phyloP scores from a whole-genome alignment of 202 grass and related monocot species.

The Dendrocalamus latiflorus region DNA sequence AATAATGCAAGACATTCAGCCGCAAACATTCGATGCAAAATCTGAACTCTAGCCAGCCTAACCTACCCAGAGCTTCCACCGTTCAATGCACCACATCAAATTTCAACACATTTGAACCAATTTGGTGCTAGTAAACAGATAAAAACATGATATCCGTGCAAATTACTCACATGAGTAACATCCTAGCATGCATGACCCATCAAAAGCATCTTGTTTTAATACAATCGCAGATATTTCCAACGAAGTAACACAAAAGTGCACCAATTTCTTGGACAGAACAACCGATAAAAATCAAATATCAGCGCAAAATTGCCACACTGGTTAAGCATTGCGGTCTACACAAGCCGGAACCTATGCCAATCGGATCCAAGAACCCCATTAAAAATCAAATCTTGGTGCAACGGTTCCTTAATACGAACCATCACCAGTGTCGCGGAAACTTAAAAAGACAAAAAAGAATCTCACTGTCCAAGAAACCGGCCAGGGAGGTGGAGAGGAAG shows the following conservation, averaged over 20 bases:
- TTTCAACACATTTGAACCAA: background rate
- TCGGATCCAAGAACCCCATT: slow-evolving; percentile 18
- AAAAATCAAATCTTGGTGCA: slow-evolving; percentile 16
- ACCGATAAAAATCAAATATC: background rate
- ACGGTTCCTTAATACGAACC: background rate
- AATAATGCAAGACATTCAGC: background rate
- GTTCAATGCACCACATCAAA: background rate
- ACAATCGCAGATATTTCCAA: background rate
- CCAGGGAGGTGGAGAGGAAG: slow-evolving; percentile 84
- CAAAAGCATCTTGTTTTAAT: background rate
- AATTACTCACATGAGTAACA: background rate
- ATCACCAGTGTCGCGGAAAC: background rate
- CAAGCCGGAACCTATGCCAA: background rate
- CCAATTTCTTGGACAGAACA: background rate
- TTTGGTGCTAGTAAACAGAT: background rate
- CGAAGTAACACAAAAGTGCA: background rate
- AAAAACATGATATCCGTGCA: background rate
- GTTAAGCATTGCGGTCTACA: background rate
- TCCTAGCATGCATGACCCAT: background rate
- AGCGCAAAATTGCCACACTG: background rate
- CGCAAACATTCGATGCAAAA: background rate
- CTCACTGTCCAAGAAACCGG: slow-evolving; percentile 90
- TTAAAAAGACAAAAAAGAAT: background rate
- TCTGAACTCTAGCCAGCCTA: background rate
- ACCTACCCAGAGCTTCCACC: background rate